Evolutionary conservation across 164 flowering plant genomes (phyloP).

Genomic region (Liquidambar formosana): DNA sequence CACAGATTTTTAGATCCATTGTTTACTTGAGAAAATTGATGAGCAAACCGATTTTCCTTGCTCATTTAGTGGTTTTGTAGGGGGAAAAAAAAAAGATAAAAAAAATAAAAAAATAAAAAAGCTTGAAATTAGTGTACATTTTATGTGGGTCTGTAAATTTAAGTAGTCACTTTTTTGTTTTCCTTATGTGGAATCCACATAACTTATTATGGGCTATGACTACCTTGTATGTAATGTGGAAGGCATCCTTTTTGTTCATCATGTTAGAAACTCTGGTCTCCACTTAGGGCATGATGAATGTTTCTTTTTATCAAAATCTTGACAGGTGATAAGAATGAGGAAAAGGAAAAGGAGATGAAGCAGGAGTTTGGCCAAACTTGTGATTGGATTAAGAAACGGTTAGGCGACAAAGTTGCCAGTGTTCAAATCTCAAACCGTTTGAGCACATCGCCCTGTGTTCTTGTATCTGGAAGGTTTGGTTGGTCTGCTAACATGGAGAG

Average conservation of each 20-base stretch:
- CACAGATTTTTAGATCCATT: too few species aligned
- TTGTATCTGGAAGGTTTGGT: too few species aligned
- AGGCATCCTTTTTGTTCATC: background rate
- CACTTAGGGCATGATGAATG: background rate
- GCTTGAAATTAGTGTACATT: too few species aligned
- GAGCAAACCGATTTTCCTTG: too few species aligned
- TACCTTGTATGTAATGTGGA: background rate
- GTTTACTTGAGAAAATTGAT: too few species aligned
- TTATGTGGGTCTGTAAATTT: too few species aligned
- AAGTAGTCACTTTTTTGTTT: too few species aligned
- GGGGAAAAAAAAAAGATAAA: too few species aligned
- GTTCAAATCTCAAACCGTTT: conserved; percentile 89
- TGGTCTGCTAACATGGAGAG: conserved; percentile 99
- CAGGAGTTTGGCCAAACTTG: conserved; percentile 84
- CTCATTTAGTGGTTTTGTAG: too few species aligned
- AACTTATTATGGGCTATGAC: background rate
- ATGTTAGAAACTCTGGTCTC: background rate
- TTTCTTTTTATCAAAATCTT: background rate
- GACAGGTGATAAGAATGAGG: conserved; percentile 82
- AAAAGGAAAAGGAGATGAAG: conserved; percentile 75
- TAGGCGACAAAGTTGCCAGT: conserved; percentile 89
- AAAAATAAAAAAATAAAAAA: too few species aligned
- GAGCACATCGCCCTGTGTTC: conserved; percentile 92
- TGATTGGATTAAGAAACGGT: conserved; percentile 88
- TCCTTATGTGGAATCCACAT: background rate